Evolutionary conservation across 352 stramenopile species (phyloP).

Genomic region (Hyaloperonospora brassicae): DNA sequence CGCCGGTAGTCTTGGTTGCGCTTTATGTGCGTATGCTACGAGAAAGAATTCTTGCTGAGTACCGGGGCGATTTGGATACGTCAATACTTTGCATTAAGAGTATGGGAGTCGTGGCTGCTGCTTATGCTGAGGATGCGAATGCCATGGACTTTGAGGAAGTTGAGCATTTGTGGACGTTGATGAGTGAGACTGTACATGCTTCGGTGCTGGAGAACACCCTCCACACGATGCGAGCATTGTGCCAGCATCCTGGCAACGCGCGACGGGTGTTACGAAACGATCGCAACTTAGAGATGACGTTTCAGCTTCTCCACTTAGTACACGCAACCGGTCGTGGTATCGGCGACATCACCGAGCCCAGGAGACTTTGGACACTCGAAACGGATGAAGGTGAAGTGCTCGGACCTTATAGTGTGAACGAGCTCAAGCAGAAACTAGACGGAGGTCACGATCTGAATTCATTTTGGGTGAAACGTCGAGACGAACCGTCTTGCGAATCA

Average conservation of each 20-base stretch:
- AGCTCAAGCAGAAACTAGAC: constrained; percentile 39
- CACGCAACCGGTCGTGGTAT: constrained; percentile 37
- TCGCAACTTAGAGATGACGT: constrained; percentile 36
- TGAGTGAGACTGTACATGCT: constrained; percentile 53
- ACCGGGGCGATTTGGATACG: constrained; percentile 51
- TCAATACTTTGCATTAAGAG: constrained; percentile 57
- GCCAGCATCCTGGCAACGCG: constrained; percentile 41
- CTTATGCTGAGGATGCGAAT: constrained; percentile 32
- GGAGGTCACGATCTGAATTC: constrained; percentile 23
- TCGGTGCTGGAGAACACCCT: constrained; percentile 48
- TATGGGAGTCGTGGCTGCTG: constrained; percentile 50
- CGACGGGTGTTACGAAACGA: constrained; percentile 39
- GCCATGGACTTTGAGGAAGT: constrained; percentile 60
- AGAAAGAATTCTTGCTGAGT: constrained; percentile 67
- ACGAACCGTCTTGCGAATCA: constrained; percentile 32
- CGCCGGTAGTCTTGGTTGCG: constrained; percentile 39
- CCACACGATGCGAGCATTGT: constrained; percentile 51
- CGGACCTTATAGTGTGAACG: constrained; percentile 35
- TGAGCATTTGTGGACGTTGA: constrained; percentile 52
- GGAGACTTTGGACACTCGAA: constrained; percentile 49
- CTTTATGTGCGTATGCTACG: constrained; percentile 71
- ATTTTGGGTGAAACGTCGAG: constrained; percentile 27
- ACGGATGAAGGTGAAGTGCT: constrained; percentile 20
- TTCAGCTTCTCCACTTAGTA: constrained; percentile 59
- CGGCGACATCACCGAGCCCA: constrained; percentile 13